A percentile compares a stretch with the other conserved stretches of the same genome.
Conservation (phyloP, 2,329 filamentous ascomycete genomes). For the Fusarium sp. region DNA sequence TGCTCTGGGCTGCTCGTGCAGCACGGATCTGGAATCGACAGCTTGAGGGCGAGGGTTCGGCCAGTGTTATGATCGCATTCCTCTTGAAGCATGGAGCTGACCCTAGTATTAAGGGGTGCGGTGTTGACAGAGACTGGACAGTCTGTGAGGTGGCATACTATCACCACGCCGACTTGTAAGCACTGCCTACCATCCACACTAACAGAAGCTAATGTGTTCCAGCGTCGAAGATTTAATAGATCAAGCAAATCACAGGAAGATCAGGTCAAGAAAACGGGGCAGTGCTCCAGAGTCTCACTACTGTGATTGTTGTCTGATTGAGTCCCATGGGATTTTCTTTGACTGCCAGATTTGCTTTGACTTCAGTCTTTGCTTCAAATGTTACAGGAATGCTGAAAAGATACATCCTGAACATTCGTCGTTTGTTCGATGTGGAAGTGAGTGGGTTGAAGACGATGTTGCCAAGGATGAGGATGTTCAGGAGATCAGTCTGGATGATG, state of each 20-base stretch:
- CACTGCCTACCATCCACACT: fast-evolving
- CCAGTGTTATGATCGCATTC: fast-evolving
- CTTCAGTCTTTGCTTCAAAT: neutral
- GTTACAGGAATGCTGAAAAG: fast-evolving
- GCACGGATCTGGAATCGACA: neutral
- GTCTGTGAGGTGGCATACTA: neutral
- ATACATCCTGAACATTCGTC: neutral
- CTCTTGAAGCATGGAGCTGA: neutral
- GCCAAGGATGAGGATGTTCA: neutral
- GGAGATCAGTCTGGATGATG: neutral
- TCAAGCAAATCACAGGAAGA: neutral
- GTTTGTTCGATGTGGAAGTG: neutral
- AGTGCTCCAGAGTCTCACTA: neutral
- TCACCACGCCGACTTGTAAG: neutral
- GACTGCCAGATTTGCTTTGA: neutral
- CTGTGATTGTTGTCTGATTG: neutral
- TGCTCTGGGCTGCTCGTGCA: conserved; percentile 2
- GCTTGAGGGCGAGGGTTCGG: fast-evolving
- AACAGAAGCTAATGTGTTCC: fast-evolving
- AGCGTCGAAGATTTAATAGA: neutral
- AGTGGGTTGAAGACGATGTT: neutral
- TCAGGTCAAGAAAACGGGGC: neutral
- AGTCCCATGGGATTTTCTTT: neutral
- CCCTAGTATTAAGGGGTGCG: neutral
- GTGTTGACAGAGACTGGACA: neutral